phyloP scores from a whole-genome alignment of 2,329 filamentous ascomycete species.

The Sarocladiaceae sp. region DNA sequence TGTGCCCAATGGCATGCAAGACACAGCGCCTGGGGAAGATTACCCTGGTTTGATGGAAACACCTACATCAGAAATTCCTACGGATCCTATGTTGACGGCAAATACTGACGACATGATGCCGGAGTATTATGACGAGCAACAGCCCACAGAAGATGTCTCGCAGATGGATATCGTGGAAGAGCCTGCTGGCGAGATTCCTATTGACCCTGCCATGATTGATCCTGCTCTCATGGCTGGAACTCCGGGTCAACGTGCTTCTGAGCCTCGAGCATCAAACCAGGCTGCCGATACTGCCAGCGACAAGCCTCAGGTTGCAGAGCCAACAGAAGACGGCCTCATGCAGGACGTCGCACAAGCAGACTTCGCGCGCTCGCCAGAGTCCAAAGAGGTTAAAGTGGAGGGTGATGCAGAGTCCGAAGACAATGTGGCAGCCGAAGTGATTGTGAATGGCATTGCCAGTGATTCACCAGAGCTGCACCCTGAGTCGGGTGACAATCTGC shows the following conservation, averaged over 20 bases:
- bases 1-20: not conserved
- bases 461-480: not conserved
- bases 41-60: slow-evolving; percentile 4
- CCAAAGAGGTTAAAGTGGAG: not conserved
- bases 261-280: no score
- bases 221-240: slow-evolving; percentile 6
- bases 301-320: no score
- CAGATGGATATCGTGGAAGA: slow-evolving; percentile 1
- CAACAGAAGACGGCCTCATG: not conserved
- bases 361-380: not conserved
- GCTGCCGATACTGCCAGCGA: no score
- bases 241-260: slow-evolving; percentile 1
- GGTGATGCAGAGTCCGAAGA: not conserved
- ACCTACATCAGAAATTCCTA: slow-evolving; percentile 2
- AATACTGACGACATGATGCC: not conserved
- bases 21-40: not conserved
- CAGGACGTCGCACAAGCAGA: slow-evolving; percentile 4
- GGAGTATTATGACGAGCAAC: slow-evolving; percentile 1
- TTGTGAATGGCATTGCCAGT: slow-evolving; percentile 2
- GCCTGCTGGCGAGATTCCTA: slow-evolving; percentile 4
- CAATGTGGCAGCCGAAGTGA: not conserved
- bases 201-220: slow-evolving; percentile 9
- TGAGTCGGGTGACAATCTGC: not conserved
- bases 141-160: not conserved
- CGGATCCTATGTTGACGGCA: slow-evolving; percentile 4